A percentile compares a stretch with the other conserved stretches of the same genome.
phyloP scores from a whole-genome alignment of 2,329 filamentous ascomycete species.

The Hypoxylon sp. region DNA sequence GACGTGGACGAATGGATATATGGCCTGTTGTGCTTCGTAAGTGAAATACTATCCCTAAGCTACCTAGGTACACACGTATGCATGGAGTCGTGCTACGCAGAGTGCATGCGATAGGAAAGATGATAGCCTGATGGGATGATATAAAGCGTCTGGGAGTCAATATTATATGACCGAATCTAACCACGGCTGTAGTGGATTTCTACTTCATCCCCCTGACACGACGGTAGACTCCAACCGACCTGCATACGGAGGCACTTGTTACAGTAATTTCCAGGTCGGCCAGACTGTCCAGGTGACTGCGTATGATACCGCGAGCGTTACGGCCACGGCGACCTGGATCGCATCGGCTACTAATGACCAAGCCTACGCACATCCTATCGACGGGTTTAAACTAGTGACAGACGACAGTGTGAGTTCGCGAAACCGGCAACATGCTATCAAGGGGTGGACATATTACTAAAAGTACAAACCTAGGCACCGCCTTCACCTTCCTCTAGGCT shows the following conservation, averaged over 20 bases:
- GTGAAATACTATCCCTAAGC: conserved; percentile 11
- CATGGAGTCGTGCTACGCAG: background rate
- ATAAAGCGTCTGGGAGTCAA: background rate
- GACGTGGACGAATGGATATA: conserved; percentile 41
- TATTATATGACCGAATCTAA: conserved; percentile 13
- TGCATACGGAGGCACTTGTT: conserved; percentile 46
- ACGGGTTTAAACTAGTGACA: conserved; percentile 29
- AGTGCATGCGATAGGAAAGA: background rate
- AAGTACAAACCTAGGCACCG: background rate
- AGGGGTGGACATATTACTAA: conserved; percentile 7
- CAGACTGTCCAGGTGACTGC: conserved; percentile 38
- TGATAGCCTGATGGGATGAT: background rate
- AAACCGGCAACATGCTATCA: background rate
- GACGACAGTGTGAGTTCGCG: conserved; percentile 21
- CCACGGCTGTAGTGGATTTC: conserved; percentile 34
- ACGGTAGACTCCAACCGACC: conserved; percentile 39
- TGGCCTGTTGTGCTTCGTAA: conserved; percentile 47
- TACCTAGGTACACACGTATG: background rate
- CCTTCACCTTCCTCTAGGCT: conserved; percentile 9
- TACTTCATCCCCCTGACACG: conserved; percentile 32
- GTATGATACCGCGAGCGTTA: conserved; percentile 38
- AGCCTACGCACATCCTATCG: conserved; percentile 44
- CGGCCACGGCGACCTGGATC: conserved; percentile 31
- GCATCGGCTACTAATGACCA: conserved; percentile 39
- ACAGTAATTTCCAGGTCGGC: conserved; percentile 34